These are phyloP conservation scores for Gremmenia infestans DNA, from an alignment of 2,329 filamentous ascomycete genomes.

Conservation along the genomic window DNA sequence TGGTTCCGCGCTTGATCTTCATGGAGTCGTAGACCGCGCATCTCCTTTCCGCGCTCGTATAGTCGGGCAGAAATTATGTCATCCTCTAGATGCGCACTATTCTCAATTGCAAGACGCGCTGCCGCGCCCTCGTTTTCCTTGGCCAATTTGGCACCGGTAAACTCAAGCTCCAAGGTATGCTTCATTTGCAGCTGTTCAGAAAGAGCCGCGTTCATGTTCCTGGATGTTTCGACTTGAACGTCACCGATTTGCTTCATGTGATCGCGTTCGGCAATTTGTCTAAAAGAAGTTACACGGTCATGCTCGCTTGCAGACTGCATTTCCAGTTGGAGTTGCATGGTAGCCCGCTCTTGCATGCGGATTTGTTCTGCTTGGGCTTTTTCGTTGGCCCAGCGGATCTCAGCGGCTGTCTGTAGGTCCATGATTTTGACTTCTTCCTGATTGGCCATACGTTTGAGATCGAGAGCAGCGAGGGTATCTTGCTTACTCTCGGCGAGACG, in stretches of 20 bases:
- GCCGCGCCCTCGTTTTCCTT: constrained; percentile 20
- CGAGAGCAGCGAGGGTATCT: constrained; percentile 5
- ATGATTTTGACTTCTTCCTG: constrained; percentile 10
- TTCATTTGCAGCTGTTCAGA: constrained; percentile 2
- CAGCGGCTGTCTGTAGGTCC: constrained; percentile 5
- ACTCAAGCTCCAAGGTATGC: constrained; percentile 13
- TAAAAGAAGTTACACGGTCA: neutral
- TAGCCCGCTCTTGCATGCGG: constrained; percentile 2
- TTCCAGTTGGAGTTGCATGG: constrained; percentile 7
- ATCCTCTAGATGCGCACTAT: neutral
- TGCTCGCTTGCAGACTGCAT: constrained; percentile 1
- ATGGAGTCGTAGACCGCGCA: neutral
- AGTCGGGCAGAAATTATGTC: neutral
- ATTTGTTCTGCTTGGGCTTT: constrained; percentile 1
- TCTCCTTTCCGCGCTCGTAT: neutral
- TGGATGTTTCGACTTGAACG: constrained; percentile 3
- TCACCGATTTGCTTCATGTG: constrained; percentile 4
- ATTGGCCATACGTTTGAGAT: constrained; percentile 6
- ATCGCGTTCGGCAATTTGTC: constrained; percentile 1
- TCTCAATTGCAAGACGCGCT: neutral
- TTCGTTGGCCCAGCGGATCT: constrained; percentile 6
- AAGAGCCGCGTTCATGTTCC: constrained; percentile 3
- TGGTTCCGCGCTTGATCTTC: neutral
- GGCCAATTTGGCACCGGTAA: constrained; percentile 2
- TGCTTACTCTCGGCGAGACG: constrained; percentile 8